These are phyloP conservation scores for Pseudomonodictys pantanalensis DNA, from an alignment of 495 filamentous ascomycete species.

Conservation along the genomic window DNA sequence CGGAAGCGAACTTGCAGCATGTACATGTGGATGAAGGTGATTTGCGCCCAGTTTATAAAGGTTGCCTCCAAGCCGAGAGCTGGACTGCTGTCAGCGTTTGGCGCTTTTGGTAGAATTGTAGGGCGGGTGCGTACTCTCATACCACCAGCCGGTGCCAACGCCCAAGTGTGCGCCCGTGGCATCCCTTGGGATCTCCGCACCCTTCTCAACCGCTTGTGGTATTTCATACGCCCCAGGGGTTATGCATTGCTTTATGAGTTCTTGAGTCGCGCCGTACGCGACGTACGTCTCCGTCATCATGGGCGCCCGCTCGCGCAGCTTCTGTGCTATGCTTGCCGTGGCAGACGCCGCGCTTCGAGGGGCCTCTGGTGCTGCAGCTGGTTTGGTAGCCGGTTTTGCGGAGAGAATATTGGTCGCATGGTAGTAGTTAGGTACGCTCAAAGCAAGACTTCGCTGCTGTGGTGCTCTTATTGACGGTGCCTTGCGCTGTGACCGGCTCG, in stretches of 20 bases:
- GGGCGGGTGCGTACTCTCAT: constrained; percentile 58
- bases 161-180: constrained; percentile 76
- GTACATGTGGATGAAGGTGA: constrained; percentile 95
- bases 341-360: background rate
- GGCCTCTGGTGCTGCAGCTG: background rate
- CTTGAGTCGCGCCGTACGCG: constrained; percentile 73
- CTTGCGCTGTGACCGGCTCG: background rate
- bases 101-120: background rate
- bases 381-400: background rate
- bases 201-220: constrained; percentile 35
- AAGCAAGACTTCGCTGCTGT: constrained; percentile 1
- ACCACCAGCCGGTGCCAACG: constrained; percentile 75
- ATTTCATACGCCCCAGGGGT: constrained; percentile 68
- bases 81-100: constrained; percentile 15
- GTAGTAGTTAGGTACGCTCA: background rate
- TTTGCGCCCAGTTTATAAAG: constrained; percentile 92
- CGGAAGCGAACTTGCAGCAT: constrained; percentile 84
- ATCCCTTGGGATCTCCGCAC: constrained; percentile 52
- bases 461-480: background rate
- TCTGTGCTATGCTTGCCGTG: constrained; percentile 2
- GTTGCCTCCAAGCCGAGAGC: constrained; percentile 68
- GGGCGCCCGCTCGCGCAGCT: constrained; percentile 19
- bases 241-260: constrained; percentile 73
- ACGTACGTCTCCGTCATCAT: constrained; percentile 60
- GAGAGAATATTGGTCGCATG: background rate